These are phyloP conservation scores for Larix sibirica DNA, from an alignment of 83 land plant species.

Conservation along the genomic window DNA sequence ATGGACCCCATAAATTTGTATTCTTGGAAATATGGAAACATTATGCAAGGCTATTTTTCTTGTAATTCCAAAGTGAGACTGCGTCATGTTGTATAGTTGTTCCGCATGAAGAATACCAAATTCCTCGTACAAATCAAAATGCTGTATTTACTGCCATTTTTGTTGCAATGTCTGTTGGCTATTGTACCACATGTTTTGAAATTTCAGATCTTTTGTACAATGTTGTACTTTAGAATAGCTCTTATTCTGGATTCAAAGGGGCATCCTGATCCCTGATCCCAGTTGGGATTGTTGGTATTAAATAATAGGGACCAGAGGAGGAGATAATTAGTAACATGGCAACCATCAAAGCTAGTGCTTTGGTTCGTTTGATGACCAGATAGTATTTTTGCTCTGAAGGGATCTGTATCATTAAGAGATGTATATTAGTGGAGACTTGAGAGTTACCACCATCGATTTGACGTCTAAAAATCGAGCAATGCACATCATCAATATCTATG, in stretches of 20 bases:
- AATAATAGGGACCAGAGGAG: not conserved
- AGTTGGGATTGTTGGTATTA: not conserved
- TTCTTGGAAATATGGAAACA: not conserved
- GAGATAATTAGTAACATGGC: not conserved
- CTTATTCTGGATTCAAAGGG: not conserved
- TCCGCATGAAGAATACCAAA: not conserved
- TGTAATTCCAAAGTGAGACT: not conserved
- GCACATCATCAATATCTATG: no score
- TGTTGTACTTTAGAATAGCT: not conserved
- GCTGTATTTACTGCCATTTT: not conserved
- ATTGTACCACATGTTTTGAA: not conserved
- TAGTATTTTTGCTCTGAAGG: not conserved
- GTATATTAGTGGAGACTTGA: not conserved
- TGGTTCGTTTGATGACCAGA: not conserved
- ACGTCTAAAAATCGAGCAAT: no score
- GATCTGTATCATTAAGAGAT: not conserved
- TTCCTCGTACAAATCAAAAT: not conserved
- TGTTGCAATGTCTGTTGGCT: not conserved
- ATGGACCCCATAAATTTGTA: not conserved
- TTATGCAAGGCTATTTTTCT: not conserved
- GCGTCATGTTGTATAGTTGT: constrained; percentile 10
- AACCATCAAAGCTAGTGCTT: not conserved
- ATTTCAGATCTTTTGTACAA: not conserved
- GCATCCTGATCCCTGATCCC: not conserved
- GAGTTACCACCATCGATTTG: no score